These are phyloP conservation scores for Pseudogymnoascus sp. DNA, from an alignment of 2,329 filamentous ascomycete species.

Conservation along the genomic window DNA sequence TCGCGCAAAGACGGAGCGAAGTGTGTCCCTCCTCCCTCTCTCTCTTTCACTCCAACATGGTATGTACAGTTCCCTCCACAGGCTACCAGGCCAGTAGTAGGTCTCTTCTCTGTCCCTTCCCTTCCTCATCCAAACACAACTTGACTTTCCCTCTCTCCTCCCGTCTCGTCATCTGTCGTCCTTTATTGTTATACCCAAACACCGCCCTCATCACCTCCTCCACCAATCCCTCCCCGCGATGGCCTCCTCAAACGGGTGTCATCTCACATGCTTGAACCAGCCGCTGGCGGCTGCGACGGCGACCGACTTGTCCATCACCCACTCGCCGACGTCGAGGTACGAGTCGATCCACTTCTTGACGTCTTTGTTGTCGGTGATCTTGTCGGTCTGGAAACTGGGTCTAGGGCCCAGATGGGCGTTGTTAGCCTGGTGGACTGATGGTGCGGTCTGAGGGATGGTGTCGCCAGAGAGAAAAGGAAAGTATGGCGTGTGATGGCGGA, in stretches of 20 bases:
- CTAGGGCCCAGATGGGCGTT: constrained; percentile 38
- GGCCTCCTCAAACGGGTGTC: constrained; percentile 22
- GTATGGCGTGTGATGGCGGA: neutral
- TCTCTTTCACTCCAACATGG: neutral
- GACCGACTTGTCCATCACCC: constrained; percentile 96
- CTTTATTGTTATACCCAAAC: neutral
- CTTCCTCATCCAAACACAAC: neutral
- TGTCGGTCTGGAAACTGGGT: constrained; percentile 80
- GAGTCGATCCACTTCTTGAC: constrained; percentile 83
- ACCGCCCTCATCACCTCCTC: neutral
- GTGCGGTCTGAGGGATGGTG: neutral
- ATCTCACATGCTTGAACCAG: constrained; percentile 88
- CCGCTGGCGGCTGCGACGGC: constrained; percentile 80
- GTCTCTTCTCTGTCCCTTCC: neutral
- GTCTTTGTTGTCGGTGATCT: constrained; percentile 74
- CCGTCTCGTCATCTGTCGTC: neutral
- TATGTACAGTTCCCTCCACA: neutral
- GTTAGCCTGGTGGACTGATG: neutral
- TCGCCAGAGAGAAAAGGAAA: neutral
- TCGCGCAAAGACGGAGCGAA: neutral
- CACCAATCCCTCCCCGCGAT: neutral
- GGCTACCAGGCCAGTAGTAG: neutral
- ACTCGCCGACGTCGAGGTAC: constrained; percentile 91
- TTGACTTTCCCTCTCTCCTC: neutral
- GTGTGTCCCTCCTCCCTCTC: neutral